Conservation (phyloP, 768 basidiomycete species). For the Gymnopilus junonius region DNA sequence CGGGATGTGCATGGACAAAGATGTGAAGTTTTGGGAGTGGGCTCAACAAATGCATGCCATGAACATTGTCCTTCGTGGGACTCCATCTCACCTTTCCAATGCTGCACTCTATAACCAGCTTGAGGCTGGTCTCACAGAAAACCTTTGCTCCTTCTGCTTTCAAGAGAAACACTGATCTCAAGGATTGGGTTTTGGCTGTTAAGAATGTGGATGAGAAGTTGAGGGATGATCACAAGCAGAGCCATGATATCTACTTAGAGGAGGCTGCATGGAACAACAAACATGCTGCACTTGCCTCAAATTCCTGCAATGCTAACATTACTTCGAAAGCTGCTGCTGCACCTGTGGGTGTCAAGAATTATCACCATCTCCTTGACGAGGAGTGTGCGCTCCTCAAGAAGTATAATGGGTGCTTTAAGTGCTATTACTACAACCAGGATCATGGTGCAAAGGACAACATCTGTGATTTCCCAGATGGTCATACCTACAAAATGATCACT, state of each 20-base stretch:
- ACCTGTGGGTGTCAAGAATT: background rate
- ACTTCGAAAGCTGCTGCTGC: background rate
- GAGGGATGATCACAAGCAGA: background rate
- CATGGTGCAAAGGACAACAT: slow-evolving; percentile 22
- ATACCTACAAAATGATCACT: background rate
- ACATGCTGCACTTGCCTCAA: background rate
- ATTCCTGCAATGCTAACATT: background rate
- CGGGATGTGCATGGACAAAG: background rate
- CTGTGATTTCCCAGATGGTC: background rate
- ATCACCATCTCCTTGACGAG: slow-evolving; percentile 22
- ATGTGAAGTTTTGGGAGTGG: slow-evolving; percentile 20
- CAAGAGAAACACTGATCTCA: slow-evolving; percentile 5
- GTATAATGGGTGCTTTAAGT: background rate
- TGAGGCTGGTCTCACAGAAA: slow-evolving; percentile 15
- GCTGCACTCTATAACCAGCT: slow-evolving; percentile 8
- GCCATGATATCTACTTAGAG: background rate
- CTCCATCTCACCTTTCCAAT: slow-evolving; percentile 9
- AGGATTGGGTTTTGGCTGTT: slow-evolving; percentile 5
- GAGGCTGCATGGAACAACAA: background rate
- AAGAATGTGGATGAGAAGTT: background rate
- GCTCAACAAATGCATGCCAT: background rate
- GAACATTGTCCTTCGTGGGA: slow-evolving; percentile 20
- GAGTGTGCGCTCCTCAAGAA: slow-evolving; percentile 18
- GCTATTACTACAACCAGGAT: background rate
- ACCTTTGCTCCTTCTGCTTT: slow-evolving; percentile 8